Evolutionary conservation across 306 rosid species (phyloP).

Genomic region (Fragaria ananassa): DNA sequence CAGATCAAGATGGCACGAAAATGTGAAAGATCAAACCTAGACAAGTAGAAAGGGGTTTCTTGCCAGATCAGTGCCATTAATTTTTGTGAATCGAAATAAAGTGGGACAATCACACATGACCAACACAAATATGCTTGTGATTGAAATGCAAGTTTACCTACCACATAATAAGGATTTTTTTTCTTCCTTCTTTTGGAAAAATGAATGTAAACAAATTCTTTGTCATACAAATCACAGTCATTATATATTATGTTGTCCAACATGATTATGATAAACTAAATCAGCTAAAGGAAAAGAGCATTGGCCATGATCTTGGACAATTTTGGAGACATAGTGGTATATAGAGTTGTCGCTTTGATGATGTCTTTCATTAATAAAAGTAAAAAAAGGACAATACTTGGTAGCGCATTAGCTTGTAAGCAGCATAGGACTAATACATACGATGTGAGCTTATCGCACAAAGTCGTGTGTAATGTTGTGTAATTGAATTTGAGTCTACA

Average conservation of each 20-base stretch:
- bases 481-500: no score
- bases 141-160: not conserved
- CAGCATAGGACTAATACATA: not conserved
- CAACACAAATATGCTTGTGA: not conserved
- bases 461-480: not conserved
- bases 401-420: not conserved
- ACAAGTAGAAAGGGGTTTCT: not conserved
- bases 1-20: not conserved
- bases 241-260: not conserved
- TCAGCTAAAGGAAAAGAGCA: not conserved
- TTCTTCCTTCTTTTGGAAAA: not conserved
- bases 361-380: not conserved
- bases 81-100: slow-evolving; percentile 1
- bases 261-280: not conserved
- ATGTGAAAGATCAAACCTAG: not conserved
- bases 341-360: not conserved
- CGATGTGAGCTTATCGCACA: not conserved
- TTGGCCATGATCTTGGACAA: not conserved
- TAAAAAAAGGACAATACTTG: not conserved
- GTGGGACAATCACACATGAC: slow-evolving; percentile 14
- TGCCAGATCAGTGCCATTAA: slow-evolving; percentile 10
- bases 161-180: not conserved
- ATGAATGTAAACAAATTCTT: not conserved
- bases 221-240: not conserved
- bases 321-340: slow-evolving; percentile 1